Conservation (phyloP, 306 rosid genomes). For the Cucurbita ficifolia region DNA sequence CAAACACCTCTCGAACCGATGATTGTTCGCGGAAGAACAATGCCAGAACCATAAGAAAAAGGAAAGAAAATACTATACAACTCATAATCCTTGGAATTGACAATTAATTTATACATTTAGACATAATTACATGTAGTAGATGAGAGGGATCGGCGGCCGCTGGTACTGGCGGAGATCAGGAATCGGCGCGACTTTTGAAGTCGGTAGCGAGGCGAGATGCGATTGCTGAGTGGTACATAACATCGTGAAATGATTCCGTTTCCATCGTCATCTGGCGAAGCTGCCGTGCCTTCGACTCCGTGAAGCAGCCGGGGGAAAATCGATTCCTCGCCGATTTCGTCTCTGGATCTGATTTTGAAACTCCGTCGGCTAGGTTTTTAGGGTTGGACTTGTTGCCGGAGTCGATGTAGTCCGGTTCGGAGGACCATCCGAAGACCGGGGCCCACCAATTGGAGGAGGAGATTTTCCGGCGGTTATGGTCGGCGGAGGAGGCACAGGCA, state of each 20-base stretch:
- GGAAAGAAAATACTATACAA: not conserved
- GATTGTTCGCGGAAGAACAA: not conserved
- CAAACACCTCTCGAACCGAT: not conserved
- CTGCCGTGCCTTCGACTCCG: conserved; percentile 78
- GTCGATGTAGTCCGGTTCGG: conserved; percentile 77
- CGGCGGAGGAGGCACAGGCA: conserved; percentile 28
- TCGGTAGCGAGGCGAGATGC: conserved; percentile 85
- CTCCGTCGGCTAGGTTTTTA: not conserved
- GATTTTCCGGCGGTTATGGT: conserved; percentile 17
- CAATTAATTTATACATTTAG: not conserved
- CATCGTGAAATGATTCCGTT: conserved; percentile 56
- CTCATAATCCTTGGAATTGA: not conserved
- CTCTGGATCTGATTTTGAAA: conserved; percentile 3
- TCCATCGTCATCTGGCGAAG: conserved; percentile 55
- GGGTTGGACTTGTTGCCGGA: conserved; percentile 13
- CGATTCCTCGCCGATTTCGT: conserved; percentile 18
- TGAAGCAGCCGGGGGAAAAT: conserved; percentile 56
- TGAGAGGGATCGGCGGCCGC: not conserved
- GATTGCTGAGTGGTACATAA: conserved; percentile 90
- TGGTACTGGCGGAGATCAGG: not conserved
- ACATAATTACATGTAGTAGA: not conserved
- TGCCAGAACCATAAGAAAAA: no score
- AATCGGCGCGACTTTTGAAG: conserved; percentile 19
- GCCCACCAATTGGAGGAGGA: conserved; percentile 55
- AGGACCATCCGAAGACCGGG: conserved; percentile 67